Evolutionary conservation across 2,329 filamentous ascomycete genomes (phyloP).

Genomic region (Sphaerulina musiva): DNA sequence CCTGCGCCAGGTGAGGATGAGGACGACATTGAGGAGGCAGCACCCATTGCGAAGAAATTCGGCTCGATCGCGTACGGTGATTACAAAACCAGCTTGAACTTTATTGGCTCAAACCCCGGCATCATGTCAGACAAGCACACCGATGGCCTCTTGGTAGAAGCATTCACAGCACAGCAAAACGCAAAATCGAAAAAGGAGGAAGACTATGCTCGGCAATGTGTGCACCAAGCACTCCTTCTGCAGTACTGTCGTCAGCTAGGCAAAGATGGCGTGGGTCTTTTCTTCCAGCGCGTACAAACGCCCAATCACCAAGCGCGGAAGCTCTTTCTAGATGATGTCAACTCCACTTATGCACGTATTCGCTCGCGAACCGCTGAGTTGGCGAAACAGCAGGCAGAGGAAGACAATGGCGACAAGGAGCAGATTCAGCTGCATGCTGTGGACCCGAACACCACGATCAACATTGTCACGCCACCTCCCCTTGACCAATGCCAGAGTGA

Average conservation of each 20-base stretch:
- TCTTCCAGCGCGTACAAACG: conserved; percentile 94
- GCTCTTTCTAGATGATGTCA: conserved; percentile 88
- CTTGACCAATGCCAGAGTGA: conserved; percentile 59
- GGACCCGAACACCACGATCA: conserved; percentile 74
- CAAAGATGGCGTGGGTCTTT: conserved; percentile 77
- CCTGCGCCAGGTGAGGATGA: conserved; percentile 47
- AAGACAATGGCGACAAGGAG: conserved; percentile 63
- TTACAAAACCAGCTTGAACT: conserved; percentile 66
- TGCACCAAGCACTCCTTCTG: conserved; percentile 85
- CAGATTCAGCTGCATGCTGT: conserved; percentile 97
- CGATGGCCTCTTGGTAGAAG: conserved; percentile 82
- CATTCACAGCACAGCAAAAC: conserved; percentile 80
- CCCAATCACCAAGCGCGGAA: conserved; percentile 82
- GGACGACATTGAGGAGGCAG: conserved; percentile 68
- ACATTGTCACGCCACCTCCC: conserved; percentile 83
- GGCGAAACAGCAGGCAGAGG: conserved; percentile 51
- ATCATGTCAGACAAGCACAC: conserved; percentile 80
- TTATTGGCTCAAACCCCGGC: conserved; percentile 69
- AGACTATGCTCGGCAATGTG: conserved; percentile 74
- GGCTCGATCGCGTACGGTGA: conserved; percentile 69
- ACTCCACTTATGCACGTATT: conserved; percentile 78
- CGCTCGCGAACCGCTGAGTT: conserved; percentile 70
- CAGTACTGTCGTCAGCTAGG: conserved; percentile 93
- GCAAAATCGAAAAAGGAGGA: conserved; percentile 44
- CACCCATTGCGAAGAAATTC: conserved; percentile 71